Base-by-base conservation (phyloP, 306 rosid genomes). In the Argentina anserina region DNA sequence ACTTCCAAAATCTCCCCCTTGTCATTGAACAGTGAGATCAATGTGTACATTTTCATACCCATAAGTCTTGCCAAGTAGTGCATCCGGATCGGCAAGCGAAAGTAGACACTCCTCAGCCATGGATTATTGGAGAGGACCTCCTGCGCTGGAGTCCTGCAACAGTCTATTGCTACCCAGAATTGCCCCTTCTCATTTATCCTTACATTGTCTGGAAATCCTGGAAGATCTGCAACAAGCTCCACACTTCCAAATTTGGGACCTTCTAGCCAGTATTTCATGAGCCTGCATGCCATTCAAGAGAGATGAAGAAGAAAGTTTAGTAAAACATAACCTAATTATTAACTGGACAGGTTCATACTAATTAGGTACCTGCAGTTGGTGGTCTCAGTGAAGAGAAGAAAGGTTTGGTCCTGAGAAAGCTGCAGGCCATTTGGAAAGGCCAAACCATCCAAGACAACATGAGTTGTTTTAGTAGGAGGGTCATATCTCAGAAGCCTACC, bases 361-460 rank as follows among this genome's bases (percentile, higher is more conserved):
- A 9, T 56, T 5, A 56, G n/a, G 64, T 58, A 87, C 98, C 97
- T 90, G 97, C 97, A 94, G 66, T 94, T 91, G 72, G 99, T 94
- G 56, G 99, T 94, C 85, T 94, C 96, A 0, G 91, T 88, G 77
- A 49, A 94, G 60, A 94, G 80, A 33, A 89, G 89, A 60, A 84
- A 89, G 47, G 77, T 81, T 17, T 94, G 96, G 67, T 91, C 96
- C 69, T 69, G 77, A 5, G 98, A 91, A 36, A 91, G 70, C 43
- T 91, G 98, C 5, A 94, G 86, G 9, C 98, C 98, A 46, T 94
- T 94, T 18, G 98, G 97, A 76, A 91, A 94, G 71, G 96, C 96
- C 84, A 94, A 90, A 6, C 97, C 95, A 56, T 89, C 91, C 81
- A 94, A 81, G 10, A 94, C 93, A 81, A 89, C 83, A 58, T 84